These are phyloP conservation scores for Arabidopsis arenosa DNA, from an alignment of 345 rosid genomes.

Conservation along the genomic window DNA sequence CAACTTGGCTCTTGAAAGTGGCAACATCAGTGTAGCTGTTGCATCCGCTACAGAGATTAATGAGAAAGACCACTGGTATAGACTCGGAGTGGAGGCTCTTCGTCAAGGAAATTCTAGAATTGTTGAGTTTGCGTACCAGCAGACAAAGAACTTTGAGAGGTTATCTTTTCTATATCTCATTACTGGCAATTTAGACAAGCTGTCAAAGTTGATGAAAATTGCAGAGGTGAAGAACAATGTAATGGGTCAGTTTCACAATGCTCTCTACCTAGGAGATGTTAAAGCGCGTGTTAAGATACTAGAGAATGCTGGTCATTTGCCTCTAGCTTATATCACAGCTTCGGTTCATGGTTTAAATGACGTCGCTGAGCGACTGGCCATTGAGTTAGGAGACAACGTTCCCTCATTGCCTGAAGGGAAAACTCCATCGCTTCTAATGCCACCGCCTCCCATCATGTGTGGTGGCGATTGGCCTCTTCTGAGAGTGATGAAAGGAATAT, in stretches of 20 bases:
- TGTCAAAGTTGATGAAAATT: conserved; percentile 86
- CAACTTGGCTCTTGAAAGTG: conserved; percentile 92
- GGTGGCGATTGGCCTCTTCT: conserved; percentile 95
- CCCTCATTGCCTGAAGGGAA: conserved; percentile 77
- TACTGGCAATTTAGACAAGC: conserved; percentile 81
- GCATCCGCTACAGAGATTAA: conserved; percentile 94
- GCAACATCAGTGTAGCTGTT: conserved; percentile 90
- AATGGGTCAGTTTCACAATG: conserved; percentile 96
- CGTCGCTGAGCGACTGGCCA: conserved; percentile 69
- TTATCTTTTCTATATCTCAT: conserved; percentile 85
- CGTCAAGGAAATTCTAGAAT: conserved; percentile 92
- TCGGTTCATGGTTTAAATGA: conserved; percentile 76
- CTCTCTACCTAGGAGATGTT: conserved; percentile 84
- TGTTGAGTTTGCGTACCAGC: conserved; percentile 92
- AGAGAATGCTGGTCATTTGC: conserved; percentile 84
- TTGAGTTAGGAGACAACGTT: conserved; percentile 70
- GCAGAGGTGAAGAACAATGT: conserved; percentile 89
- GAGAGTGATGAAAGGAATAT: conserved; percentile 87
- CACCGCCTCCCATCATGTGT: conserved; percentile 69
- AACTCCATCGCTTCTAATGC: conserved; percentile 68
- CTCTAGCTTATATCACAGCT: conserved; percentile 84
- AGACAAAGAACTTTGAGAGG: conserved; percentile 94
- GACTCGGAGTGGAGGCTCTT: conserved; percentile 94
- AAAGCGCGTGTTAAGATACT: conserved; percentile 80
- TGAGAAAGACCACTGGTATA: conserved; percentile 93